Conservation (phyloP, 148 eudicot genomes). For the Euryodendron excelsum region DNA sequence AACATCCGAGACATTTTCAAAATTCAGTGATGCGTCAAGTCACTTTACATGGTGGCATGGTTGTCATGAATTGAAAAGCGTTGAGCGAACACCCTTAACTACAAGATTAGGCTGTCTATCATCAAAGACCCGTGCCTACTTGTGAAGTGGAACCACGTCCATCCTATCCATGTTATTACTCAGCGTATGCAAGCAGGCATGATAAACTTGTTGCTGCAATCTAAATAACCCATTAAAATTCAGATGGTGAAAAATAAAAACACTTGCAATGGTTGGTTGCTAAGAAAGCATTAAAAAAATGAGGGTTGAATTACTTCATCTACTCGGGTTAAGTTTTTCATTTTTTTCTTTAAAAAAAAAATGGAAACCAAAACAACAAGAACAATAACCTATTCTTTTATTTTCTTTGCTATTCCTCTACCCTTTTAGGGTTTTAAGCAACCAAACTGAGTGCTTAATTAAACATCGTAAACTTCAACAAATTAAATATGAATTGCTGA, state of each 20-base stretch:
- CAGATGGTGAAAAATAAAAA: background rate
- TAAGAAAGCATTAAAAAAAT: slow-evolving; percentile 1
- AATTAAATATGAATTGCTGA: background rate
- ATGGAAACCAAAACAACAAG: background rate
- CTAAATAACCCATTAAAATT: background rate
- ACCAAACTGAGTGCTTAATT: background rate
- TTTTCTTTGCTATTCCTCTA: background rate
- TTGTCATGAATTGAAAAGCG: too few species aligned
- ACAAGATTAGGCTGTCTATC: too few species aligned
- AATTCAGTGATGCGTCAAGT: too few species aligned
- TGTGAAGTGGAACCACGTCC: too few species aligned
- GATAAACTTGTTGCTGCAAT: background rate
- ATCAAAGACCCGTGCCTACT: too few species aligned
- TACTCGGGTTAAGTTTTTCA: background rate
- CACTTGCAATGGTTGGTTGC: background rate
- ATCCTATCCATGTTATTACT: too few species aligned
- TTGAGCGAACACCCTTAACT: too few species aligned
- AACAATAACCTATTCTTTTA: background rate
- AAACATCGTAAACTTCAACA: background rate
- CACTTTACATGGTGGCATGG: too few species aligned
- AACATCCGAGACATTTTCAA: too few species aligned
- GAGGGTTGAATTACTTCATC: too few species aligned
- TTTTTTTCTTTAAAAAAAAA: background rate
- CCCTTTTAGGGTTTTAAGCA: background rate
- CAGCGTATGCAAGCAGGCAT: background rate